Base-by-base conservation (phyloP, 169 alveolate species). In the Neospora caninum region DNA sequence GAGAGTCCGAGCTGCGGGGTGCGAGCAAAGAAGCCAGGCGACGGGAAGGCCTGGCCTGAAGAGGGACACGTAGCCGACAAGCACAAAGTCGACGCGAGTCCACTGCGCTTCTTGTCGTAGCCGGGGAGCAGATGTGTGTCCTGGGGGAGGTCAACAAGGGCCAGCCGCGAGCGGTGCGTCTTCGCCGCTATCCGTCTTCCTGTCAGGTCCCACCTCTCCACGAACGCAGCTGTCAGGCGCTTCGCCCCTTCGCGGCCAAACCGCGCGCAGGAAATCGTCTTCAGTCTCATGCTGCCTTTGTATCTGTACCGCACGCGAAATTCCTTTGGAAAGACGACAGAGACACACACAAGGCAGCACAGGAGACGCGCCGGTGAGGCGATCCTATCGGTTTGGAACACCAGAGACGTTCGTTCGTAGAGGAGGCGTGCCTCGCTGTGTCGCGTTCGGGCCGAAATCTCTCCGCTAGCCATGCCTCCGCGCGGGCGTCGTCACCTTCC, bases 231-330 rank as follows among this genome's bases (percentile, higher is more conserved):
- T 0, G 97, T 94, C 92, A 96, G 89, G 42, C 94, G 93, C 87
- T 94, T 95, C 70, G 97, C 95, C n/a, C 94, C 94, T 39, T 92
- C 92, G 53, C 95, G 80, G 0, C 97, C 97, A 64, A 92, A 96
- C 38, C 92, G 87, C 49, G 95, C 91, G 86, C 97, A 96, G 34
- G 97, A 96, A 6, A 96, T 84, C 0, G 97, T 96, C 83, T 96
- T 96, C 78, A 96, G 80, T 34, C 97, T 89, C 97, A 96, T 96
- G 70, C 96, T 91, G 10, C 97, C 97, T 80, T 95, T 96, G 92
- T 94, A 96, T 49, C 97, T 94, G 84, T 96, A 96, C 41, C 97
- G 92, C 7, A 96, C 97, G 25, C 97, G 96, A 82, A 94, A 96
- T 88, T 96, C 97, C 93, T 94, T 87, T 4, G n/a, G n/a, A 34